Evolutionary conservation across 805 yeast genomes (phyloP).

Genomic region (Ogataea ganodermae): DNA sequence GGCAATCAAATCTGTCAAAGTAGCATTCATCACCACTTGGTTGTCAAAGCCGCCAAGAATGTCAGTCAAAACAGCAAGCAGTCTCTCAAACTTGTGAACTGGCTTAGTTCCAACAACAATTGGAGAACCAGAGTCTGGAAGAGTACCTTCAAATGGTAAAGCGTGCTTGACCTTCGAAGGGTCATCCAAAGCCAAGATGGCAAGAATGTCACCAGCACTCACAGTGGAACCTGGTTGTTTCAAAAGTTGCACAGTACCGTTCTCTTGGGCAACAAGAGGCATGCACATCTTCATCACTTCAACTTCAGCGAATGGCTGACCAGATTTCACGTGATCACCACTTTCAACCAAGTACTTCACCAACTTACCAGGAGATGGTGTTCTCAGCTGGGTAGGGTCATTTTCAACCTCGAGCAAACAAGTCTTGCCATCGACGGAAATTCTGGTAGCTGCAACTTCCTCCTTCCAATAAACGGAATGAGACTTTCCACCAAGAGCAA

Average conservation of each 20-base stretch:
- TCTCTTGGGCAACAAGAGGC: slow-evolving; percentile 93
- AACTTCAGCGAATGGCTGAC: slow-evolving; percentile 96
- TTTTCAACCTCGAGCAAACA: slow-evolving; percentile 92
- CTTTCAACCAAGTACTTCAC: slow-evolving; percentile 91
- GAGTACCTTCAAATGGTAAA: slow-evolving; percentile 87
- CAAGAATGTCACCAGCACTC: slow-evolving; percentile 94
- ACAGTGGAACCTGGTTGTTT: slow-evolving; percentile 99
- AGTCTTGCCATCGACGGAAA: slow-evolving; percentile 94
- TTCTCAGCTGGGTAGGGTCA: slow-evolving; percentile 97
- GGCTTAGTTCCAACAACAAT: slow-evolving; percentile 81
- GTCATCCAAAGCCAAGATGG: slow-evolving; percentile 91
- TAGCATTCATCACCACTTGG: slow-evolving; percentile 88
- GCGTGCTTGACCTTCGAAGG: slow-evolving; percentile 98
- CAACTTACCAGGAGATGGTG: slow-evolving; percentile 98
- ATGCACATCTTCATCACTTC: slow-evolving; percentile 99
- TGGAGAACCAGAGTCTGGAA: slow-evolving; percentile 88
- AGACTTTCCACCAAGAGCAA: slow-evolving; percentile 87
- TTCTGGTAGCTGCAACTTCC: slow-evolving; percentile 91
- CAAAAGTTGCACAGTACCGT: slow-evolving; percentile 87
- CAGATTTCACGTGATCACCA: slow-evolving; percentile 89
- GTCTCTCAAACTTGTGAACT: slow-evolving; percentile 65
- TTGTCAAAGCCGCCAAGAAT: slow-evolving; percentile 92
- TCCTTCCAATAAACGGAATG: slow-evolving; percentile 98
- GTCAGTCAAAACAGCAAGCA: slow-evolving; percentile 64
- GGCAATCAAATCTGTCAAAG: slow-evolving; percentile 70